Evolutionary conservation across 306 rosid genomes (phyloP).

Genomic region (Styphnolobium japonicum): DNA sequence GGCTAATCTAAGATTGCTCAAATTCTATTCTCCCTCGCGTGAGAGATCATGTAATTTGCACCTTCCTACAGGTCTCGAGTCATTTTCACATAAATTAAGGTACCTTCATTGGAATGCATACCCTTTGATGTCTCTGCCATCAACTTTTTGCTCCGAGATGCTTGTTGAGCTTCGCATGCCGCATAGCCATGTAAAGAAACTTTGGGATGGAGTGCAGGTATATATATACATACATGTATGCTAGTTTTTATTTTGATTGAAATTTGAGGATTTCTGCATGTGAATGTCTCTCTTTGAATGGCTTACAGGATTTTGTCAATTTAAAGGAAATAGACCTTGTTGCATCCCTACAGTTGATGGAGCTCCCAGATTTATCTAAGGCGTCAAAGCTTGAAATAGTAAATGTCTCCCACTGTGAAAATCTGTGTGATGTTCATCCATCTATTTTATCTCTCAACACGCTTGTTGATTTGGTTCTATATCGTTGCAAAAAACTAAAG

Average conservation of each 20-base stretch:
- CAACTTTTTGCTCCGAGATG: neutral
- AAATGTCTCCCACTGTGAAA: neutral
- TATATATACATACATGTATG: neutral
- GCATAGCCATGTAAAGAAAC: neutral
- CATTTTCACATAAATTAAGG: neutral
- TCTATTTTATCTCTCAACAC: neutral
- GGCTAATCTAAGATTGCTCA: slow-evolving; percentile 2
- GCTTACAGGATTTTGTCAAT: neutral
- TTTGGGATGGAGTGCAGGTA: slow-evolving; percentile 22
- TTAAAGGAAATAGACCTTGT: neutral
- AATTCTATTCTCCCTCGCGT: neutral
- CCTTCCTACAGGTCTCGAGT: neutral
- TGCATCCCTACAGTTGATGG: neutral
- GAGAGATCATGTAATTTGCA: neutral
- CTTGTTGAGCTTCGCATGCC: neutral
- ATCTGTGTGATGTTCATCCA: neutral
- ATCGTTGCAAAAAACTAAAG: neutral
- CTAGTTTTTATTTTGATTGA: neutral
- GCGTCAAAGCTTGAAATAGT: slow-evolving; percentile 10
- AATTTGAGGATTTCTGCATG: neutral
- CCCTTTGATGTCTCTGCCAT: neutral
- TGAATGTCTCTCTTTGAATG: neutral
- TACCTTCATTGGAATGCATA: neutral
- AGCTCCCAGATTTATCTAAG: neutral
- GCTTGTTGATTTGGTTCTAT: neutral